These are phyloP conservation scores for Cadophora sp. DNA, from an alignment of 2,329 filamentous ascomycete species.

Conservation along the genomic window DNA sequence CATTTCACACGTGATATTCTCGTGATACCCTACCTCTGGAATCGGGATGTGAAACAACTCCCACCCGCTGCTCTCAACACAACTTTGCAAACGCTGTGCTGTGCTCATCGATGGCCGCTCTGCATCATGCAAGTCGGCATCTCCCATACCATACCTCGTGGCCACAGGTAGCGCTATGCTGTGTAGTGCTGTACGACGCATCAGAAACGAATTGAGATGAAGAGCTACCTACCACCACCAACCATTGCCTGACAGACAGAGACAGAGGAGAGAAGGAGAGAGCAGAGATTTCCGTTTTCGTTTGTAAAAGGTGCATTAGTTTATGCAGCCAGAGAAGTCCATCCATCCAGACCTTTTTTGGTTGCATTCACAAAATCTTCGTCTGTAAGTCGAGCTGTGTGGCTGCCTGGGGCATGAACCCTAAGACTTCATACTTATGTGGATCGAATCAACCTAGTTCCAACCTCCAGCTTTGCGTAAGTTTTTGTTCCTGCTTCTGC, in stretches of 20 bases:
- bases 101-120: neutral
- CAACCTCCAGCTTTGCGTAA: neutral
- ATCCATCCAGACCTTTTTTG: conserved; percentile 3
- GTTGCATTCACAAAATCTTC: neutral
- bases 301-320: conserved; percentile 15
- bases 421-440: neutral
- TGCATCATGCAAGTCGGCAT: conserved; percentile 10
- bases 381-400: too few relatives aligned
- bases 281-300: conserved; percentile 9
- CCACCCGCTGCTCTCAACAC: neutral
- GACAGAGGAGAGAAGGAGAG: too few relatives aligned
- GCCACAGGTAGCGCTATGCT: neutral
- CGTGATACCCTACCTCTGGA: neutral
- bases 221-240: too few relatives aligned
- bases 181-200: too few relatives aligned
- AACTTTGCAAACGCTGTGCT: neutral
- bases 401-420: too few relatives aligned
- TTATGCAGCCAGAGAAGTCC: conserved; percentile 6
- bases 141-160: conserved; percentile 1
- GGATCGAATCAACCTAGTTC: neutral
- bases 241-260: too few relatives aligned
- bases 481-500: conserved; percentile 8
- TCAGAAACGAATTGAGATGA: too few relatives aligned
- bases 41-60: neutral
- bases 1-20: neutral